Evolutionary conservation across 345 rosid species (phyloP).

Genomic region (Mercurialis annua): DNA sequence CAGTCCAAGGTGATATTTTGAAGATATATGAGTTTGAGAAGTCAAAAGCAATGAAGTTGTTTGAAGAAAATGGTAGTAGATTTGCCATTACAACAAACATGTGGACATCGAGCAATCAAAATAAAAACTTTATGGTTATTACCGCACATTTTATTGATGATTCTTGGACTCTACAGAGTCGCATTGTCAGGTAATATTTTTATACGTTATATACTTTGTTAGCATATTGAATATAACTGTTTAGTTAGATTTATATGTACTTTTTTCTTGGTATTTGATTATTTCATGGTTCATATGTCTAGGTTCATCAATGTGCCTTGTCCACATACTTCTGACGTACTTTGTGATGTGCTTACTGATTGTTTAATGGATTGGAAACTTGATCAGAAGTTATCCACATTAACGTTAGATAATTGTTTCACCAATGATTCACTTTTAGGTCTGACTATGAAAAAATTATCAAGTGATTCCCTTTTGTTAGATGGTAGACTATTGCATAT

Average conservation of each 20-base stretch:
- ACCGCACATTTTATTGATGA: slow-evolving; percentile 1
- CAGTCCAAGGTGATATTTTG: too few species aligned
- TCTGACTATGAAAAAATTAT: background rate
- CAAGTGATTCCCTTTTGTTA: background rate
- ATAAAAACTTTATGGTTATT: slow-evolving; percentile 2
- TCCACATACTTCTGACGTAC: background rate
- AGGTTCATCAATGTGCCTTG: background rate
- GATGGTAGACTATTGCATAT: background rate
- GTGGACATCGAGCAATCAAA: background rate
- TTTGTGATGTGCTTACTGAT: background rate
- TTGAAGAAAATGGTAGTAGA: too few species aligned
- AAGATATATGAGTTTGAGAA: too few species aligned
- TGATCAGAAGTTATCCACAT: background rate
- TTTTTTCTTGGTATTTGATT: background rate
- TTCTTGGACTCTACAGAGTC: background rate
- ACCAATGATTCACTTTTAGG: background rate
- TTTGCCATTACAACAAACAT: too few species aligned
- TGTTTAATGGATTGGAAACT: background rate
- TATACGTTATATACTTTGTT: background rate
- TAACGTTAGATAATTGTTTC: background rate
- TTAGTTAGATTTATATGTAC: too few species aligned
- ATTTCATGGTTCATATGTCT: background rate
- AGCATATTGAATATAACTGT: too few species aligned
- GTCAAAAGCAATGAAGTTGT: too few species aligned
- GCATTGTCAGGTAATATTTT: background rate